These are phyloP conservation scores for Scheffersomyces ergatensis DNA, from an alignment of 805 yeast genomes.

Conservation along the genomic window DNA sequence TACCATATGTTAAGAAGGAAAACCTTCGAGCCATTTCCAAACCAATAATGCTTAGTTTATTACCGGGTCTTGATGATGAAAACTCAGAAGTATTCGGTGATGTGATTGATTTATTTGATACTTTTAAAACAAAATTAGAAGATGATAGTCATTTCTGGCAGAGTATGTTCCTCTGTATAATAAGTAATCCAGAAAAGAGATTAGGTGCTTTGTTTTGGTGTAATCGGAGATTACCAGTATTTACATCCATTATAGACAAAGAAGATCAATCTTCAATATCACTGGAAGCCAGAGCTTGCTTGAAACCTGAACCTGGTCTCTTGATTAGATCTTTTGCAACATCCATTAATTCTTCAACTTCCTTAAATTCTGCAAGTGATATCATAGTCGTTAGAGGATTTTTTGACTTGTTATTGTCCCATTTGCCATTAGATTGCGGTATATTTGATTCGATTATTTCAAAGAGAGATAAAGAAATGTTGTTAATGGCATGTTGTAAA, in stretches of 20 bases:
- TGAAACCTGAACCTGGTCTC: slow-evolving; percentile 77
- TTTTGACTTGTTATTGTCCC: slow-evolving; percentile 71
- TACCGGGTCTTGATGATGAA: slow-evolving; percentile 93
- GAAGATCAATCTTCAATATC: slow-evolving; percentile 5
- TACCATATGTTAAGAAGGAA: slow-evolving; percentile 37
- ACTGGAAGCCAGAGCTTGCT: slow-evolving; percentile 55
- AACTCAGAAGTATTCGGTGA: slow-evolving; percentile 76
- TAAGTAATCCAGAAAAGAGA: slow-evolving; percentile 76
- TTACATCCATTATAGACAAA: slow-evolving; percentile 18
- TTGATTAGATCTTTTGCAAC: slow-evolving; percentile 69
- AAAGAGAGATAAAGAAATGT: slow-evolving; percentile 51
- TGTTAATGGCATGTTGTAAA: slow-evolving; percentile 61
- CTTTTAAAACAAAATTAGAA: slow-evolving; percentile 51
- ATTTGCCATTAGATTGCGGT: slow-evolving; percentile 62
- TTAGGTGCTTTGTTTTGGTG: slow-evolving; percentile 84
- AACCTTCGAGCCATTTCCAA: slow-evolving; percentile 54
- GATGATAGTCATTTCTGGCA: slow-evolving; percentile 88
- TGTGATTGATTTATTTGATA: slow-evolving; percentile 57
- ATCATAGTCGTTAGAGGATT: slow-evolving; percentile 81
- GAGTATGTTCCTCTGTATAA: slow-evolving; percentile 67
- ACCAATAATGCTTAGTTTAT: slow-evolving; percentile 69
- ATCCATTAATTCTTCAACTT: slow-evolving; percentile 49
- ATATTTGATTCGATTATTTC: slow-evolving; percentile 49
- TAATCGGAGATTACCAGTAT: slow-evolving; percentile 59
- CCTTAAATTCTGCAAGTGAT: slow-evolving; percentile 43